Conservation (phyloP, 2,329 filamentous ascomycete species). For the Diatrype stigma region DNA sequence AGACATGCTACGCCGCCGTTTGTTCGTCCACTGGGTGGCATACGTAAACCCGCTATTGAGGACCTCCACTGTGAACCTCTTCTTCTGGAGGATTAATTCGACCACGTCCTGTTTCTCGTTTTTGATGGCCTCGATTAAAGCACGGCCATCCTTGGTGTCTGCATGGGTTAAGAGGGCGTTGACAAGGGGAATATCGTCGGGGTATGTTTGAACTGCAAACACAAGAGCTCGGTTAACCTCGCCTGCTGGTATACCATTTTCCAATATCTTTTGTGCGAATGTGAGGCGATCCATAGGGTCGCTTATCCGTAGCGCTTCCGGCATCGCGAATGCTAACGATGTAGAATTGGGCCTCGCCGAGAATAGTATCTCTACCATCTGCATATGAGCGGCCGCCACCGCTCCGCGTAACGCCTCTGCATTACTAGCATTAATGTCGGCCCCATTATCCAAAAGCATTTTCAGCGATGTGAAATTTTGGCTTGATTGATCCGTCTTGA, state of each 20-base stretch:
- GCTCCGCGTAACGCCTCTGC: slow-evolving; percentile 48
- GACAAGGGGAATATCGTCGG: slow-evolving; percentile 46
- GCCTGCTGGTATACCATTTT: slow-evolving; percentile 41
- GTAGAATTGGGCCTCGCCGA: slow-evolving; percentile 33
- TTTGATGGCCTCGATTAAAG: slow-evolving; percentile 41
- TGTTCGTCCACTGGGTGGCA: slow-evolving; percentile 38
- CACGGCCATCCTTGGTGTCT: slow-evolving; percentile 47
- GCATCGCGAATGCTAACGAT: slow-evolving; percentile 47
- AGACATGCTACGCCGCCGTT: slow-evolving; percentile 36
- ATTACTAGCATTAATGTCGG: slow-evolving; percentile 51
- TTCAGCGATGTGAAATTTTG: slow-evolving; percentile 41
- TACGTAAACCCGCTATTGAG: slow-evolving; percentile 40
- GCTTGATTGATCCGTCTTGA: slow-evolving; percentile 32
- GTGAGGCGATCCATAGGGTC: slow-evolving; percentile 48
- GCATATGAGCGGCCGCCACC: slow-evolving; percentile 40
- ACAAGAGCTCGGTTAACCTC: slow-evolving; percentile 50
- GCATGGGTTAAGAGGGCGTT: slow-evolving; percentile 41
- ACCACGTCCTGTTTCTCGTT: slow-evolving; percentile 43
- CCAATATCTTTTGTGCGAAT: slow-evolving; percentile 46
- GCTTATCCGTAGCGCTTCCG: slow-evolving; percentile 46
- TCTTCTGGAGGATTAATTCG: slow-evolving; percentile 39
- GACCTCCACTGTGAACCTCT: slow-evolving; percentile 33
- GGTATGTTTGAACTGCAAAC: slow-evolving; percentile 44
- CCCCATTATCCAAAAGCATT: slow-evolving; percentile 45
- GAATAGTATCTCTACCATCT: slow-evolving; percentile 47